phyloP scores from a whole-genome alignment of 768 basidiomycete genomes.

The Trametes meyenii region DNA sequence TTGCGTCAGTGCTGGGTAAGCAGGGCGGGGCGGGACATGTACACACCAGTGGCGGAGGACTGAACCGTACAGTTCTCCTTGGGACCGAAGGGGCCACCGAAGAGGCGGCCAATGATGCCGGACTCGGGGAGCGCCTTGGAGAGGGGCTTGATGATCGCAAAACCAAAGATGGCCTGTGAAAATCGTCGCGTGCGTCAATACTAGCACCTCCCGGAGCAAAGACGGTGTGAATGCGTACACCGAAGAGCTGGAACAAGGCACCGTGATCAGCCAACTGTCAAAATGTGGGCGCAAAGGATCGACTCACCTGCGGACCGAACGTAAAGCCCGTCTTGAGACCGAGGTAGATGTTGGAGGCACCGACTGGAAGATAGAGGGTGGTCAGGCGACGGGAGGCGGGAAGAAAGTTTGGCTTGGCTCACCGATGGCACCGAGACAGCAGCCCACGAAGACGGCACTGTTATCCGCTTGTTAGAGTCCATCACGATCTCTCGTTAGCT shows the following conservation, averaged over 20 bases:
- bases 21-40: conserved; percentile 1
- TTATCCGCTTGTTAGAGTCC: neutral
- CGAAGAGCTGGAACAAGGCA: conserved; percentile 43
- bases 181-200: neutral
- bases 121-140: conserved; percentile 51
- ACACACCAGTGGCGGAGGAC: conserved; percentile 53
- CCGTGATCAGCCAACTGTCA: neutral
- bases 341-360: conserved; percentile 67
- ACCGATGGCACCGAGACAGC: conserved; percentile 25
- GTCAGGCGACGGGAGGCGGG: conserved; percentile 21
- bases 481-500: neutral
- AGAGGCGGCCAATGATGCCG: conserved; percentile 45
- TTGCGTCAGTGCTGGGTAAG: conserved; percentile 7
- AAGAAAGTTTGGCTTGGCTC: neutral
- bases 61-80: conserved; percentile 71
- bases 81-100: conserved; percentile 62
- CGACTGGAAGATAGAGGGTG: conserved; percentile 55
- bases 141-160: conserved; percentile 60
- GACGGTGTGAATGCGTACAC: conserved; percentile 37
- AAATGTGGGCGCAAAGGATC: neutral
- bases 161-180: conserved; percentile 54
- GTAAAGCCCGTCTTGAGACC: conserved; percentile 71
- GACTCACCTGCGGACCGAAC: conserved; percentile 53
- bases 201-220: neutral
- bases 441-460: conserved; percentile 25